A percentile compares a stretch with the other conserved stretches of the same genome.
These are phyloP conservation scores for Gnetum montanum DNA, from an alignment of 75 land plant species.

Conservation along the genomic window DNA sequence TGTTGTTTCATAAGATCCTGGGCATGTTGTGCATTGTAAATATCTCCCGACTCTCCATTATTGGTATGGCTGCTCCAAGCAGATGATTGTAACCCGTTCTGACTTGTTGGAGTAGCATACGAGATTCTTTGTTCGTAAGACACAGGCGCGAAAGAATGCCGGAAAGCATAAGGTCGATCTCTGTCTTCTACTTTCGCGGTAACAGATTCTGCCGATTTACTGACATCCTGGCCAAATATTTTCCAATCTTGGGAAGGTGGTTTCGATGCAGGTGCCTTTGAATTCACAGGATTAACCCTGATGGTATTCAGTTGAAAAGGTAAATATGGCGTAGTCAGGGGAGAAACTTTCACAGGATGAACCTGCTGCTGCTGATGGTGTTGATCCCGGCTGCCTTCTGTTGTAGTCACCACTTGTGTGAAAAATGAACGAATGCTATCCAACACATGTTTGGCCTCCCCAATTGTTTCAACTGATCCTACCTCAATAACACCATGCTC, in stretches of 20 bases:
- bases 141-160: not conserved
- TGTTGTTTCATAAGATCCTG: slow-evolving; percentile 1
- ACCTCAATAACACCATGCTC: slow-evolving; percentile 59
- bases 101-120: slow-evolving; percentile 1
- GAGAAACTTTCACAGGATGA: slow-evolving; percentile 5
- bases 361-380: not conserved
- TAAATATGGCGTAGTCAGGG: no score
- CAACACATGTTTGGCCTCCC: slow-evolving; percentile 2
- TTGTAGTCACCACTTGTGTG: slow-evolving; percentile 2
- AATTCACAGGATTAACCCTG: slow-evolving; percentile 3
- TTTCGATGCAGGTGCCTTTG: not conserved
- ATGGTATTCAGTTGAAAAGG: slow-evolving; percentile 4
- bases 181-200: slow-evolving; percentile 8
- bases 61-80: slow-evolving; percentile 2
- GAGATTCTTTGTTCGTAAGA: slow-evolving; percentile 1
- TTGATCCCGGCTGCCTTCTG: not conserved
- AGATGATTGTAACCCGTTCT: slow-evolving; percentile 6
- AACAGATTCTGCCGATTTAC: slow-evolving; percentile 4
- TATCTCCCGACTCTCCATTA: slow-evolving; percentile 9
- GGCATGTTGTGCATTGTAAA: slow-evolving; percentile 6
- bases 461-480: slow-evolving; percentile 44
- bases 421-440: slow-evolving; percentile 7
- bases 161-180: slow-evolving; percentile 6
- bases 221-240: slow-evolving; percentile 11
- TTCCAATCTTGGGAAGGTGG: slow-evolving; percentile 6